These are phyloP conservation scores for Barbarea vulgaris DNA, from an alignment of 345 rosid genomes.

Conservation along the genomic window DNA sequence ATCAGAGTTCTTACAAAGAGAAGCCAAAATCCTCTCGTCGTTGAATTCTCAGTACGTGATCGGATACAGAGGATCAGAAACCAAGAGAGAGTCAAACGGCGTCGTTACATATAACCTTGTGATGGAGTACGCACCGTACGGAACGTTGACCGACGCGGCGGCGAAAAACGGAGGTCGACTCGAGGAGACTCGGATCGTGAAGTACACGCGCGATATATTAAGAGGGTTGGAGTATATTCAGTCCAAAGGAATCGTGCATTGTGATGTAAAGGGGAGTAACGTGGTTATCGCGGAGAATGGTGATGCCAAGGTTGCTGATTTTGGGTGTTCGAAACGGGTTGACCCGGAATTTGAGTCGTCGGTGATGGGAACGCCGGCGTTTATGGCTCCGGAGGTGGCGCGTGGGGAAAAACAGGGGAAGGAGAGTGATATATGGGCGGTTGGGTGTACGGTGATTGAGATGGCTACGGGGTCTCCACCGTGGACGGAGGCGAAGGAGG, in stretches of 20 bases:
- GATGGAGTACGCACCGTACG: slow-evolving; percentile 69
- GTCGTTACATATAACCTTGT: slow-evolving; percentile 55
- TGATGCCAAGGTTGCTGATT: slow-evolving; percentile 66
- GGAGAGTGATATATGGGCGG: slow-evolving; percentile 67
- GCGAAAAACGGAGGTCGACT: slow-evolving; percentile 44
- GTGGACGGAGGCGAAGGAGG: slow-evolving; percentile 43
- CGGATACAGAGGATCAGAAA: slow-evolving; percentile 61
- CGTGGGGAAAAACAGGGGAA: slow-evolving; percentile 74
- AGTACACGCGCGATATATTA: slow-evolving; percentile 51
- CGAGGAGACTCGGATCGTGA: slow-evolving; percentile 48
- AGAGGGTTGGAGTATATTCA: slow-evolving; percentile 62
- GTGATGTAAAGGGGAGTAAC: slow-evolving; percentile 78
- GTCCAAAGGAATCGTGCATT: slow-evolving; percentile 61
- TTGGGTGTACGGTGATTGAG: slow-evolving; percentile 86
- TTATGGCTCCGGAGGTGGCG: slow-evolving; percentile 91
- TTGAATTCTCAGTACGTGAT: slow-evolving; percentile 61
- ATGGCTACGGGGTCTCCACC: slow-evolving; percentile 69
- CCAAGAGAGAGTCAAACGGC: slow-evolving; percentile 54
- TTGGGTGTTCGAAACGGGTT: slow-evolving; percentile 70
- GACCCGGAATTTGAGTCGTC: slow-evolving; percentile 10
- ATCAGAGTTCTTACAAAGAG: slow-evolving; percentile 57
- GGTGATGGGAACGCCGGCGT: slow-evolving; percentile 69
- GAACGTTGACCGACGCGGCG: slow-evolving; percentile 57
- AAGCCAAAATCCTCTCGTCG: slow-evolving; percentile 56
- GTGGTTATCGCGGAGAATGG: slow-evolving; percentile 53